Evolutionary conservation across 1,139 yeast genomes (phyloP).

Genomic region (Lodderomyces elongisporus): DNA sequence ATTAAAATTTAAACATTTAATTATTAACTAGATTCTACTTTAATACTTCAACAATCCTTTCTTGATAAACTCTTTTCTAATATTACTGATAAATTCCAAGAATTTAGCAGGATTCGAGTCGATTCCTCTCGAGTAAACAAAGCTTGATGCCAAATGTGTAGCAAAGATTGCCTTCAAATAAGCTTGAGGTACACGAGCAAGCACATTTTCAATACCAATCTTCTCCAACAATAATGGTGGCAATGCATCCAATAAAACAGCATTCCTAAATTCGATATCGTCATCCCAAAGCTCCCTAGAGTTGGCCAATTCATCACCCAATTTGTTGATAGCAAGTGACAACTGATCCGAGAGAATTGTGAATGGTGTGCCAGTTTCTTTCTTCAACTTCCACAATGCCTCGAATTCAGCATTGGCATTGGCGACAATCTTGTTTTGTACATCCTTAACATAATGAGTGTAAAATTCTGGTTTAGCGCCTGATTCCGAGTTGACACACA

Average conservation of each 20-base stretch:
- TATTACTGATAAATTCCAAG: conserved; percentile 61
- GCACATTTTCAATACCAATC: conserved; percentile 71
- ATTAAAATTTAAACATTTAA: too few relatives aligned
- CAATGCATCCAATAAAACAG: conserved; percentile 69
- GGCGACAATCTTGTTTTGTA: conserved; percentile 65
- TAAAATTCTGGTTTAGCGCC: conserved; percentile 68
- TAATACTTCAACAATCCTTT: conserved; percentile 24
- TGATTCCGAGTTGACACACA: conserved; percentile 61
- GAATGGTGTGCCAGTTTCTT: conserved; percentile 62
- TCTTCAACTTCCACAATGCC: conserved; percentile 76
- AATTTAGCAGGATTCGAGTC: conserved; percentile 80
- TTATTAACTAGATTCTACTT: too few relatives aligned
- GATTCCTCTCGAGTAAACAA: conserved; percentile 82
- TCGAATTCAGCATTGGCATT: conserved; percentile 87
- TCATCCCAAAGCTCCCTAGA: conserved; percentile 83
- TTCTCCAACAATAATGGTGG: conserved; percentile 68
- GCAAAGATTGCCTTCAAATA: conserved; percentile 89
- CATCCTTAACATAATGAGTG: conserved; percentile 74
- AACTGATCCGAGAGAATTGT: conserved; percentile 80
- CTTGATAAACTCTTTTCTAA: conserved; percentile 35
- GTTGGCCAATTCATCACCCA: conserved; percentile 82
- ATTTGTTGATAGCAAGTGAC: conserved; percentile 79
- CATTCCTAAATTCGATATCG: conserved; percentile 72
- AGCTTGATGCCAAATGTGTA: conserved; percentile 81
- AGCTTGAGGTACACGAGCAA: conserved; percentile 78